Base-by-base conservation (phyloP, 306 rosid genomes). In the Purshia tridentata region DNA sequence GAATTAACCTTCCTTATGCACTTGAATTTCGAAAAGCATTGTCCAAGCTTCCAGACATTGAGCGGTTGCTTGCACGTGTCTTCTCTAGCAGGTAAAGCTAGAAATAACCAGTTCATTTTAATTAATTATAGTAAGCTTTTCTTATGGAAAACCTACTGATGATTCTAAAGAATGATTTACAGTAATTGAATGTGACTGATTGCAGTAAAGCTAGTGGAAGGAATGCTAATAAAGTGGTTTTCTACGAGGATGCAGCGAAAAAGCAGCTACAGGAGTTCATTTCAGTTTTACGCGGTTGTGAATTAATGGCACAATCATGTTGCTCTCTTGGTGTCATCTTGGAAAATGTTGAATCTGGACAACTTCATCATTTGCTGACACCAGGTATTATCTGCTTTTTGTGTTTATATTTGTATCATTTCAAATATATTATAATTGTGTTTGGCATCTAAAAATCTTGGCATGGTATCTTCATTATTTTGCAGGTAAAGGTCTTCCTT, bases 221-320 rank as follows among this genome's bases (percentile, higher is more conserved):
- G 80, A 94, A 88, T 81, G 96, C 96, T 39, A 86, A 67, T 65
- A 94, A 86, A 77, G 99, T 94, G 81, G 81, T 84, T 77, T 84
- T 88, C 67, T 94, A 91, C 4, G 99, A 94, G 85, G 99, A 91
- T 82, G 90, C 99, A 14, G 74, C 97, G 23, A 94, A 94, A 82
- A 90, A 87, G 75, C 89, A 83, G 67, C 89, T 94, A 51, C 90
- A 89, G 70, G 97, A 94, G 79, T 88, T 94, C 78, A 82, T 91
- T 81, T 83, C 89, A 51, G 96, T 87, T 67, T 77, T 94, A 46
- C 88, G 90, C 19, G 97, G 99, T 65, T 90, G 97, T 83, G 96
- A 94, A 79, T 81, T 80, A 64, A 91, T 90, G 96, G 83, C 76
- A 60, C 78, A 90, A 77, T 90, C 96, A 40, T 91, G 92, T 77